phyloP scores from a whole-genome alignment of 495 filamentous ascomycete species.

The Poronia punctata region DNA sequence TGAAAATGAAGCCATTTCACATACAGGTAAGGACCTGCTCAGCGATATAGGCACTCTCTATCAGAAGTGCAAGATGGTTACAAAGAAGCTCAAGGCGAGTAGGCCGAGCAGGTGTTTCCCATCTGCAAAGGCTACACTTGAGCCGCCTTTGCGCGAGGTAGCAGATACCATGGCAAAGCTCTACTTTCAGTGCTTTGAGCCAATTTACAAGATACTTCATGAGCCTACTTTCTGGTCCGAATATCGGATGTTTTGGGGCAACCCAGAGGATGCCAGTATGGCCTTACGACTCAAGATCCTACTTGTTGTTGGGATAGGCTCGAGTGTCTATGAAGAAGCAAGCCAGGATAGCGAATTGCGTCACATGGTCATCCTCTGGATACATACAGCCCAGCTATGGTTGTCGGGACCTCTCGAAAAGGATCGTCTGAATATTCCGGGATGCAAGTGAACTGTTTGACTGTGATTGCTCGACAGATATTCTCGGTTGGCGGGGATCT shows the following conservation, averaged over 20 bases:
- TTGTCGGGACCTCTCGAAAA: constrained; percentile 47
- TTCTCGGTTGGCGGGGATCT: constrained; percentile 46
- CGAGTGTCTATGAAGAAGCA: constrained; percentile 35
- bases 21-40: constrained; percentile 16
- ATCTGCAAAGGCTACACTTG: constrained; percentile 19
- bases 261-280: constrained; percentile 25
- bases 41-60: constrained; percentile 25
- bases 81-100: constrained; percentile 22
- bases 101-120: constrained; percentile 21
- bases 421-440: constrained; percentile 42
- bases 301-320: constrained; percentile 48
- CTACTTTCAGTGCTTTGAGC: constrained; percentile 54
- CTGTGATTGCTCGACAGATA: constrained; percentile 47
- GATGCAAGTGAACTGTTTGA: constrained; percentile 49
- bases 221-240: constrained; percentile 48
- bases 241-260: constrained; percentile 45
- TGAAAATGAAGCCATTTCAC: constrained; percentile 1
- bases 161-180: constrained; percentile 45
- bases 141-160: constrained; percentile 39
- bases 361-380: constrained; percentile 39
- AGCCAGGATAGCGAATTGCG: constrained; percentile 25
- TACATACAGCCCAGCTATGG: constrained; percentile 52
- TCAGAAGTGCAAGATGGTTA: constrained; percentile 27
- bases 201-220: constrained; percentile 51
- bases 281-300: constrained; percentile 43